A percentile compares a stretch with the other conserved stretches of the same genome.
These are phyloP conservation scores for Fusarium sp. DNA, from an alignment of 2,329 filamentous ascomycete species.

Conservation along the genomic window DNA sequence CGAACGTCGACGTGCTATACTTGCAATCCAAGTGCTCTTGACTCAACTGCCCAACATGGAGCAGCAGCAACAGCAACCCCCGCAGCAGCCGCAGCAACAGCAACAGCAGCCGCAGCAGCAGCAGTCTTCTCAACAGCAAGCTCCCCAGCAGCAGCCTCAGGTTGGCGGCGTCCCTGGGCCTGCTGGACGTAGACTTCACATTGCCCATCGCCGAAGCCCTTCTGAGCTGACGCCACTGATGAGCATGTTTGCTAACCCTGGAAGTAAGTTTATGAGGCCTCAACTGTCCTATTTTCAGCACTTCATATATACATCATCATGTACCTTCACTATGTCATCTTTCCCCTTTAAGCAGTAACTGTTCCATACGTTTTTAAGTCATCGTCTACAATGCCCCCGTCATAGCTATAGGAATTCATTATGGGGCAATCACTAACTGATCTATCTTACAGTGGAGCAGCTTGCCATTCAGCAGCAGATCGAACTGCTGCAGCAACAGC, in stretches of 20 bases:
- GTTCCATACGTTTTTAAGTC: background rate
- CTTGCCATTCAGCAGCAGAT: constrained; percentile 98
- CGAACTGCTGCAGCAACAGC: constrained; percentile 94
- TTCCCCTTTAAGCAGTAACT: background rate
- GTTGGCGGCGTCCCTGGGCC: constrained; percentile 73
- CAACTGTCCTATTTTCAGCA: background rate
- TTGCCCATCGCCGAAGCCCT: constrained; percentile 94
- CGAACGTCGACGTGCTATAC: constrained; percentile 51
- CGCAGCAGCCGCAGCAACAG: constrained; percentile 60
- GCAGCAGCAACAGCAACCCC: constrained; percentile 59
- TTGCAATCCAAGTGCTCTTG: constrained; percentile 46
- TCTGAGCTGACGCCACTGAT: constrained; percentile 97
- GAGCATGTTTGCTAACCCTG: constrained; percentile 81
- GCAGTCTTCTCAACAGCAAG: constrained; percentile 63
- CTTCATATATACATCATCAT: background rate
- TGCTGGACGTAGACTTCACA: constrained; percentile 89
- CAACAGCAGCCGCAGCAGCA: constrained; percentile 67
- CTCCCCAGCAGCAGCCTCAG: constrained; percentile 57
- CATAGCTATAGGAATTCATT: background rate
- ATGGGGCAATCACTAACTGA: constrained; percentile 30
- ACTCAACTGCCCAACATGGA: constrained; percentile 66
- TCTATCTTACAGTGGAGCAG: constrained; percentile 79
- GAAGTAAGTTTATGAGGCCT: constrained; percentile 61
- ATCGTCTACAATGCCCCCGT: background rate
- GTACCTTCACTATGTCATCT: constrained; percentile 5